Evolutionary conservation across 305 asterid species (phyloP).

Genomic region (Fraxinus dipetala): DNA sequence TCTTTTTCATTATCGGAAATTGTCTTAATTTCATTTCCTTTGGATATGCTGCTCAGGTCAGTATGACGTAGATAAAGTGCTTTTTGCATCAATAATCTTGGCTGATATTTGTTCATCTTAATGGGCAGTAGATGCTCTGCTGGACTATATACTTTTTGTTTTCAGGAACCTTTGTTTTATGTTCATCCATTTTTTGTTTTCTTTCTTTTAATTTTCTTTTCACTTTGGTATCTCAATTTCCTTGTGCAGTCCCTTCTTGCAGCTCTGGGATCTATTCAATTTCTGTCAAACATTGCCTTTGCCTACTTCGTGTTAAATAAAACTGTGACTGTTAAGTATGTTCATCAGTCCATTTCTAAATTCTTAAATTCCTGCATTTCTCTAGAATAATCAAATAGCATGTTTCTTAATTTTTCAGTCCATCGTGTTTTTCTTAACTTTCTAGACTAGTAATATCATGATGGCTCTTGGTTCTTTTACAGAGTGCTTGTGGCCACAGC

Average conservation of each 20-base stretch:
- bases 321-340: constrained; percentile 83
- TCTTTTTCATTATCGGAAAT: constrained; percentile 78
- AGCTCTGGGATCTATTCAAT: constrained; percentile 93
- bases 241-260: constrained; percentile 89
- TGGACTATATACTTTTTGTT: constrained; percentile 11
- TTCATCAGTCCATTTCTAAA: constrained; percentile 18
- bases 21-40: constrained; percentile 91
- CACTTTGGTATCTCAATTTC: constrained; percentile 19
- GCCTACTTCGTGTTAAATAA: constrained; percentile 81
- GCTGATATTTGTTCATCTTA: constrained; percentile 23
- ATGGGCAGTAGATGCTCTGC: constrained; percentile 22
- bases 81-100: constrained; percentile 16
- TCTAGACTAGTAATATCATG: constrained; percentile 12
- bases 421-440: not conserved
- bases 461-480: constrained; percentile 29
- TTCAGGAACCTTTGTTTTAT: not conserved
- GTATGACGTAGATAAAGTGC: constrained; percentile 25
- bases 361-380: constrained; percentile 19
- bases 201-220: constrained; percentile 15
- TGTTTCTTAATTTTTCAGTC: constrained; percentile 1
- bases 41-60: constrained; percentile 98
- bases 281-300: constrained; percentile 87
- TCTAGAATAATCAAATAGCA: constrained; percentile 25
- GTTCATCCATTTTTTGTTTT: not conserved
- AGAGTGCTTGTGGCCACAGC: constrained; percentile 90